Evolutionary conservation across 805 yeast genomes (phyloP), one percentile per base, ranked within the genome.

Genomic region (Starmerella sirachaensis): DNA sequence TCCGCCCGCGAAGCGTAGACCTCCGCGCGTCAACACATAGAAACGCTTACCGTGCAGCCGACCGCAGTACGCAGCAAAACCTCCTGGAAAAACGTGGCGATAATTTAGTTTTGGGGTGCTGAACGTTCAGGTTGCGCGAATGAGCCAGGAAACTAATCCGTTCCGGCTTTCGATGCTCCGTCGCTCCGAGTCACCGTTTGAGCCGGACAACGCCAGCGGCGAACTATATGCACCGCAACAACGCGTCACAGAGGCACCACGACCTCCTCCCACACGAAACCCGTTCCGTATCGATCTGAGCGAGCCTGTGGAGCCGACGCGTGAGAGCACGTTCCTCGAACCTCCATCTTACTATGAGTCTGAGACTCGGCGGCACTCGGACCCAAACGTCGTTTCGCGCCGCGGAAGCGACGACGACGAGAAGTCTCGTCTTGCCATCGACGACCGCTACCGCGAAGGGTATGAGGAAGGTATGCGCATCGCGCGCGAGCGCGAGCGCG

Each of bases 141-240:
- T 43, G 47, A 34, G 35, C 20, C 33, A 38, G 20, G 49, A 46
- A 21, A 47, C 51, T 12, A 52, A 52, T 25, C 55, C 55, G 35
- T 51, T 51, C 44, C 47, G 55, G 29, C 40, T 40, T 37, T 48
- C 53, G 26, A 50, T 51, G 42, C 41, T 49, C 26, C 42, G 37
- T 38, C 52, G 55, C 14, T 38, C 50, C 18, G 47, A 47, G 35
- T 51, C 57, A 18, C 58, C 58, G 10, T 39, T 47, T 31, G 56
- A 53, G 20, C 53, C 20, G n/a, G 7, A 27, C 29, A 12, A 27
- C 33, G 19, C 23, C 32, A 14, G 22, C 23, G n/a, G 23, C 22
- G n/a, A 16, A 6, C 31, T 20, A 12, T 8, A 6, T 27, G 25
- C 34, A 7, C 5, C 26, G 24, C 20, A 31, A 14, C 26, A 32